Conservation (phyloP, 495 filamentous ascomycete species). For the Penicillium dipodomyicola region DNA sequence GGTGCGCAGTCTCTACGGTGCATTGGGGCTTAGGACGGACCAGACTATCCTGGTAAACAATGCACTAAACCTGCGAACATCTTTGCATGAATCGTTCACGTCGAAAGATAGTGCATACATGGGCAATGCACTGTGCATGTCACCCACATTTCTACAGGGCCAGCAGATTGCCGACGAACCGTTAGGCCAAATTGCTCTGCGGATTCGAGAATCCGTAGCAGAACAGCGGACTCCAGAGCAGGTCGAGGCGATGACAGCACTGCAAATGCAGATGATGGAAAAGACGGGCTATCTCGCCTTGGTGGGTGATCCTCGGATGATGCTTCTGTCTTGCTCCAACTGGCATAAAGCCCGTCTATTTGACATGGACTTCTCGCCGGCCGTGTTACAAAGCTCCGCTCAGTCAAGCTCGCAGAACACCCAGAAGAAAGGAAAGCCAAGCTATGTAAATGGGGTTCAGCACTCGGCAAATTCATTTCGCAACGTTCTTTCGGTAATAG, state of each 20-base stretch:
- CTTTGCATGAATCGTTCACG: not conserved
- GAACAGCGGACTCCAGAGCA: not conserved
- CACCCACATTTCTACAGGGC: not conserved
- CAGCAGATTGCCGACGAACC: not conserved
- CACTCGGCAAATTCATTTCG: not conserved
- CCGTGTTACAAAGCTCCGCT: not conserved
- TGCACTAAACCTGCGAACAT: constrained; percentile 2
- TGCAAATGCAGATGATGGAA: constrained; percentile 3
- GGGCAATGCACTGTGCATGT: constrained; percentile 1
- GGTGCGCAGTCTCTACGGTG: constrained; percentile 1
- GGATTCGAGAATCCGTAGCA: constrained; percentile 2
- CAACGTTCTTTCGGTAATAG: not conserved
- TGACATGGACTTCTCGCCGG: constrained; percentile 2
- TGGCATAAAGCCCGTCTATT: constrained; percentile 1
- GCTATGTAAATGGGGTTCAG: constrained; percentile 1
- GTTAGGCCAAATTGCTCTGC: not conserved
- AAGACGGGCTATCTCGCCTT: constrained; percentile 1
- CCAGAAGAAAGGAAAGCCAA: not conserved
- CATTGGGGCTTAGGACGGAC: not conserved
- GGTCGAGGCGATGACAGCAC: constrained; percentile 2
- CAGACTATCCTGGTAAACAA: constrained; percentile 1
- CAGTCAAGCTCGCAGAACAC: not conserved
- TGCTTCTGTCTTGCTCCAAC: constrained; percentile 1
- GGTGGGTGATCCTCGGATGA: not conserved
- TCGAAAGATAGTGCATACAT: not conserved